phyloP scores from a whole-genome alignment of 306 rosid species.

The Prunus campanulata region DNA sequence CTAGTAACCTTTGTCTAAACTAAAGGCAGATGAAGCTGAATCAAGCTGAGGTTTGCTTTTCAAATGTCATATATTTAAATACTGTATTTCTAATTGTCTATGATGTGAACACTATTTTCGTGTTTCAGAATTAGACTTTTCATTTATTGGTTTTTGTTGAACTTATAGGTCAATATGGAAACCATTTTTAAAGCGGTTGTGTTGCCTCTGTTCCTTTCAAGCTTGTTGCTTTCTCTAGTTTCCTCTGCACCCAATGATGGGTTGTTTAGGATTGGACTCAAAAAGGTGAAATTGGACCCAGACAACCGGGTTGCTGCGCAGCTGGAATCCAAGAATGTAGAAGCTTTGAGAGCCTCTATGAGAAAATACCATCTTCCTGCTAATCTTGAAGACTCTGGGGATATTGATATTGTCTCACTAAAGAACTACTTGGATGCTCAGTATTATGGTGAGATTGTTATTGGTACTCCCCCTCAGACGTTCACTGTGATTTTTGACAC shows the following conservation, averaged over 20 bases:
- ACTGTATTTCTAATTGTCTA: too few relatives aligned
- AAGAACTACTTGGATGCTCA: slow-evolving; percentile 95
- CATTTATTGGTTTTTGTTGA: neutral
- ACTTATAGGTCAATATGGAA: slow-evolving; percentile 59
- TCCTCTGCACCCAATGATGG: slow-evolving; percentile 47
- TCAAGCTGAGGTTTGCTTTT: too few relatives aligned
- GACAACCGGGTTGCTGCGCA: slow-evolving; percentile 38
- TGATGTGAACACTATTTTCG: too few relatives aligned
- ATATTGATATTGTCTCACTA: slow-evolving; percentile 49
- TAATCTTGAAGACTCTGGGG: slow-evolving; percentile 30
- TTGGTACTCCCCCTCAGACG: slow-evolving; percentile 85
- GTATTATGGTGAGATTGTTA: slow-evolving; percentile 77
- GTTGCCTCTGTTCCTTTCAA: slow-evolving; percentile 45
- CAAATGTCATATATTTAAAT: too few relatives aligned
- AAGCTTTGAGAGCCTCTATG: slow-evolving; percentile 27
- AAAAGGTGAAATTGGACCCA: slow-evolving; percentile 44
- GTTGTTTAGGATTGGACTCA: slow-evolving; percentile 69
- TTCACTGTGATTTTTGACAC: slow-evolving; percentile 92
- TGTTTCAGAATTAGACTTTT: neutral
- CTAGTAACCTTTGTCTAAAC: neutral
- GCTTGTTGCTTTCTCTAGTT: slow-evolving; percentile 45
- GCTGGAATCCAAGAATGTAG: slow-evolving; percentile 36
- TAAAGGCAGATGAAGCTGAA: neutral
- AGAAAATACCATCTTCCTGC: slow-evolving; percentile 37
- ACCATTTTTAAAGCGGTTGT: slow-evolving; percentile 30